Evolutionary conservation across 1,284 basidiomycete species (phyloP), one percentile per base, ranked within the genome.

Genomic region (Papiliotrema nemorosa): DNA sequence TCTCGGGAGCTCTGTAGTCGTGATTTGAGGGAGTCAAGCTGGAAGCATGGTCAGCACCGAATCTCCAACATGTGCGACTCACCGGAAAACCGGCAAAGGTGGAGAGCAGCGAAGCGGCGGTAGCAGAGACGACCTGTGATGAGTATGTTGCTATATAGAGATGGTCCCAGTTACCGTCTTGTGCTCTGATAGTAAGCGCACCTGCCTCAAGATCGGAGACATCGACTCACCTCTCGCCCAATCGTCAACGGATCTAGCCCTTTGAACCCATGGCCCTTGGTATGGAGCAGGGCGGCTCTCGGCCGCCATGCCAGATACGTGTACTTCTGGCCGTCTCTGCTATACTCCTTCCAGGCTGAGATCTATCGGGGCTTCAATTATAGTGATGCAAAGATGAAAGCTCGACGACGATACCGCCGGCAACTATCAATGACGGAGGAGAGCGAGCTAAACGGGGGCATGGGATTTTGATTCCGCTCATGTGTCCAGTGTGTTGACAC

Each of bases 11-110:
- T 90, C 75, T 96, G 91, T 41, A 96, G 76, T 57, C 91, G 82
- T 47, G 88, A 91, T 76, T 92, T 94, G 73, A 94, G 81, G 51
- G 88, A 91, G 72, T 96, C 91, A 75, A 96, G 78, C 82, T 73
- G 54, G 20, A n/a, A 18, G 6, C 5, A 24, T 24, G 20, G 27
- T 54, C 33, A 55, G 50, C 27, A n/a, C 26, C 14, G 9, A 5
- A 16, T 7, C 3, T 21, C 1, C 3, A 16, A 20, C 18, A 29
- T 31, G 7, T 43, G 16, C 31, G 34, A 52, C 58, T 33, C 45
- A 73, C 70, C 9, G 77, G 77, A 52, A 76, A 78, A 24, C 76
- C 75, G 1, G 70, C 64, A 49, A 76, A 70, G 1, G 76, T 77
- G 9, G 75, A 75, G 24, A 73, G 52, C 40, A 77, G 63, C 7